Percentiles rank a stretch among this genome's conserved stretches.
These are phyloP conservation scores for Beauveria sp. DNA, from an alignment of 2,329 filamentous ascomycete genomes.

Conservation along the genomic window DNA sequence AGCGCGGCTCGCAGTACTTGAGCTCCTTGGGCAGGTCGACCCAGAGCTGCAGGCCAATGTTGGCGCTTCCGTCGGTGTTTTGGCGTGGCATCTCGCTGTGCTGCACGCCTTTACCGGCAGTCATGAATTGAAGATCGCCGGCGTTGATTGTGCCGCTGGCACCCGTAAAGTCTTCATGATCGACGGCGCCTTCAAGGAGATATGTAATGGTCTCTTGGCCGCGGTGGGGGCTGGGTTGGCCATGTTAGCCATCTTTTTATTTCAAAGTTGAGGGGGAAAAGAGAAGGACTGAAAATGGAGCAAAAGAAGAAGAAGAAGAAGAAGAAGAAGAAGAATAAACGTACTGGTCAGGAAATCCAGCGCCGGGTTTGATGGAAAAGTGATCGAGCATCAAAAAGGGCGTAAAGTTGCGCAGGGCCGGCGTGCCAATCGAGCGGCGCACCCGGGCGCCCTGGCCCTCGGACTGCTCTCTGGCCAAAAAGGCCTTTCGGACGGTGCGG, in stretches of 20 bases:
- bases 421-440: conserved; percentile 78
- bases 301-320: not conserved
- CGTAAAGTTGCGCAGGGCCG: conserved; percentile 74
- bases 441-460: conserved; percentile 86
- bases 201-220: conserved; percentile 89
- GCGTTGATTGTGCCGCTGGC: conserved; percentile 74
- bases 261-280: not conserved
- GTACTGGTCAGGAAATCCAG: conserved; percentile 81
- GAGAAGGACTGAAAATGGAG: not conserved
- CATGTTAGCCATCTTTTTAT: not conserved
- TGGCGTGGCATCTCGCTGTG: conserved; percentile 91
- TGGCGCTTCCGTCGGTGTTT: conserved; percentile 66
- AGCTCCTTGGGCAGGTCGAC: conserved; percentile 78
- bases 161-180: conserved; percentile 89
- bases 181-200: conserved; percentile 73
- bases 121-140: conserved; percentile 98
- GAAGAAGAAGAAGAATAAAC: conserved; percentile 12
- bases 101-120: conserved; percentile 82
- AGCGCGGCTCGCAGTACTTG: conserved; percentile 85
- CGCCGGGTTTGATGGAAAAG: conserved; percentile 70
- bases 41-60: conserved; percentile 90
- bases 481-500: conserved; percentile 62
- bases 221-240: conserved; percentile 43
- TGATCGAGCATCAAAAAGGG: conserved; percentile 97
- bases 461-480: conserved; percentile 76